Base-by-base conservation (phyloP, 352 stramenopile genomes). In the Globisporangium radiosum region DNA sequence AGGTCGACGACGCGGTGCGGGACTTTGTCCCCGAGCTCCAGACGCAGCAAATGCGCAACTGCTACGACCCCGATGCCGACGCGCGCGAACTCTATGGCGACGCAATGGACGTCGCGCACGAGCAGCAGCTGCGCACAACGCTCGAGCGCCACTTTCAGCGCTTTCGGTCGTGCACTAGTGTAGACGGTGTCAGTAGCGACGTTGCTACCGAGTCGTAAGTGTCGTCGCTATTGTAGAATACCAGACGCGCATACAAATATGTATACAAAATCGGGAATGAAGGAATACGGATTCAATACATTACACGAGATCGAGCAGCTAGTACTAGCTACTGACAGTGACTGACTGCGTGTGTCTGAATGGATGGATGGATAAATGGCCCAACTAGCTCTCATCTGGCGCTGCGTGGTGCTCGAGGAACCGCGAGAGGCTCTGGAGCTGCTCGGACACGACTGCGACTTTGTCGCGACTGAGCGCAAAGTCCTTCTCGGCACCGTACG, bases 401-500 rank as follows among this genome's bases (percentile, higher is more conserved):
- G 67, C 73, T 48, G 86, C 81, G 66, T 92, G 67, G 47, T 92
- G 82, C 44, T 94, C 85, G 5, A 91, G 72, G 65, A 87, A 94
- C 48, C 71, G 70, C 53, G 82, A 91, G 50, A 94, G 72, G 33
- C 69, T 69, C 54, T 88, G 81, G 52, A 94, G 71, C 59, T 92
- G 83, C 73, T 88, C 76, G 13, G 78, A 80, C 38, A 94, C 78
- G 54, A 94, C 68, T 50, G 82, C 76, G 53, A 92, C 78, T 52
- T 94, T 94, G 25, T 89, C 83, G 38, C 78, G 81, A 42, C 74
- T 78, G 54, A 94, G 73, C 52, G 81, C 78, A 48, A 83, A 71
- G 70, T 92, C 82, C 56, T 92, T 92, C 59, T 94, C 85, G 33
- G 82, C 76, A 62, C 85, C 83, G 64, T 94, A 94, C 52, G 82